Evolutionary conservation across 306 rosid genomes (phyloP).

Genomic region (Senna siamea): DNA sequence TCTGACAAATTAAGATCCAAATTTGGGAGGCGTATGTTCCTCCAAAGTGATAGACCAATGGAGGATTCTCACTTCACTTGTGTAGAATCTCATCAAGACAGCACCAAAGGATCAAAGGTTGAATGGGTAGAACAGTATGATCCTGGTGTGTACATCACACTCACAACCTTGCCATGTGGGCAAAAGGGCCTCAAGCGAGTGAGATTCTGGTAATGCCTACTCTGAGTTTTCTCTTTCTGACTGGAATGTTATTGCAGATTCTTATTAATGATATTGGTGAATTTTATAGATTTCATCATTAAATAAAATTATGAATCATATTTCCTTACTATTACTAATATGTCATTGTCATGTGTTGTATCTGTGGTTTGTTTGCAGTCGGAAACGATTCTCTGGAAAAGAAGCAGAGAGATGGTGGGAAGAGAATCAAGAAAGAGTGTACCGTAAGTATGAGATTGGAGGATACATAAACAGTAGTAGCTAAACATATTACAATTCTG

Average conservation of each 20-base stretch:
- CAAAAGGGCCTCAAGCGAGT: constrained; percentile 72
- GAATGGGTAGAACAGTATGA: constrained; percentile 82
- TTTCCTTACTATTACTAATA: too few relatives aligned
- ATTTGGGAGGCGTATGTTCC: constrained; percentile 50
- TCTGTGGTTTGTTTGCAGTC: constrained; percentile 53
- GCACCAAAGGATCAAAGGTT: constrained; percentile 40
- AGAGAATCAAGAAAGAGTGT: constrained; percentile 67
- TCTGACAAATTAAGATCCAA: constrained; percentile 59
- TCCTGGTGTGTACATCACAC: constrained; percentile 76
- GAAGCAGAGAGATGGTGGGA: constrained; percentile 94
- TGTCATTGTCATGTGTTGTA: too few relatives aligned
- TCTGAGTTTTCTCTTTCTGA: too few relatives aligned
- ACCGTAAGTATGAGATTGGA: constrained; percentile 63
- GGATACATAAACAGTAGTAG: constrained; percentile 55
- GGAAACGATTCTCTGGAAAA: constrained; percentile 63
- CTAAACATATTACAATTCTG: constrained; percentile 36
- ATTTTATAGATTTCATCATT: too few relatives aligned
- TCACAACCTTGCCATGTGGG: constrained; percentile 67
- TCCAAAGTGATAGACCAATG: constrained; percentile 31
- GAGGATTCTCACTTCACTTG: constrained; percentile 38
- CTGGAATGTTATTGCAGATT: background rate
- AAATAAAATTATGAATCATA: too few relatives aligned
- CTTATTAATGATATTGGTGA: too few relatives aligned
- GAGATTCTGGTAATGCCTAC: constrained; percentile 67
- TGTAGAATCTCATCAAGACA: constrained; percentile 47